Percentiles rank a stretch among this genome's conserved stretches.
Evolutionary conservation across 306 rosid genomes (phyloP).

Genomic region (Coriaria nepalensis): DNA sequence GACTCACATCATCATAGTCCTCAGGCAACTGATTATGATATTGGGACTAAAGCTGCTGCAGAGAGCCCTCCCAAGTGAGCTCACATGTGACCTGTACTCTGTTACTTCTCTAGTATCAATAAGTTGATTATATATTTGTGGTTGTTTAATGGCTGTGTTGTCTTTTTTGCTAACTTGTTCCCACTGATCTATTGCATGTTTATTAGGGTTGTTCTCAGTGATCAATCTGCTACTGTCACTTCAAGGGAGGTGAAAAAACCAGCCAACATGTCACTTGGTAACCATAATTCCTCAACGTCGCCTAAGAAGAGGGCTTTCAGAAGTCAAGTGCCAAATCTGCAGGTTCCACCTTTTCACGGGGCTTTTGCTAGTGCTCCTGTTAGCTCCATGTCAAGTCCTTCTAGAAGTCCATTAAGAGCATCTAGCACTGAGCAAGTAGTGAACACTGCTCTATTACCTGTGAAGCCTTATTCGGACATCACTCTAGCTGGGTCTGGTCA

Average conservation of each 20-base stretch:
- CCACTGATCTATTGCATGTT: conserved; percentile 22
- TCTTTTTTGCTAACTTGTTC: conserved; percentile 16
- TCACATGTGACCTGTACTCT: conserved; percentile 7
- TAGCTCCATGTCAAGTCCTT: conserved; percentile 71
- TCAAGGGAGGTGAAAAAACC: conserved; percentile 40
- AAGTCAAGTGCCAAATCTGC: conserved; percentile 61
- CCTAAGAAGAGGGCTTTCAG: conserved; percentile 57
- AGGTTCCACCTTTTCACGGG: conserved; percentile 62
- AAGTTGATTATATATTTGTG: neutral
- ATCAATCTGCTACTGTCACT: conserved; percentile 34
- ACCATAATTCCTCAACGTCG: conserved; percentile 46
- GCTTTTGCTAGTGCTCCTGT: conserved; percentile 63
- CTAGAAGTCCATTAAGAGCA: conserved; percentile 55
- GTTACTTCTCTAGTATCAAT: neutral
- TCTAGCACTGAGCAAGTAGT: conserved; percentile 48
- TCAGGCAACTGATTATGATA: conserved; percentile 57
- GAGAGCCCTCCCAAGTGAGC: conserved; percentile 74
- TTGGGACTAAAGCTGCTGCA: conserved; percentile 55
- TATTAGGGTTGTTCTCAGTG: conserved; percentile 48
- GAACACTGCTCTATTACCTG: conserved; percentile 37
- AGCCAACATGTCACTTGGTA: conserved; percentile 36
- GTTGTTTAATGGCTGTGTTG: neutral
- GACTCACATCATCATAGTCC: conserved; percentile 64
- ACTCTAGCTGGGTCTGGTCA: conserved; percentile 60
- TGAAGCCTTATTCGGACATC: conserved; percentile 45